These are phyloP conservation scores for Boletus vermiculosoides DNA, from an alignment of 768 basidiomycete species.

Conservation along the genomic window DNA sequence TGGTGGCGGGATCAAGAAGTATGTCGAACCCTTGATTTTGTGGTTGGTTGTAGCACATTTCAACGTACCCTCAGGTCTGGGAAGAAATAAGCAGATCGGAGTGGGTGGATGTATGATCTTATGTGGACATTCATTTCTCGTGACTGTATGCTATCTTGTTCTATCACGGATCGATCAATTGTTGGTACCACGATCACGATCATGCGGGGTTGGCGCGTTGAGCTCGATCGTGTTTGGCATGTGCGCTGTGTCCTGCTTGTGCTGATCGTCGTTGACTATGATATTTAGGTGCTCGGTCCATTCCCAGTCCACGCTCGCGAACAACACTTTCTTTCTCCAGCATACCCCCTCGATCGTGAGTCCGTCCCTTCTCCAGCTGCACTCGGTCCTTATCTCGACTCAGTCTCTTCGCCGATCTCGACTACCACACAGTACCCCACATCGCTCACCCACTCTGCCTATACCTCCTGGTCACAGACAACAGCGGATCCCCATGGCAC, in stretches of 20 bases:
- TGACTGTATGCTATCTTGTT: constrained; percentile 4
- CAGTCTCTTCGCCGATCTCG: constrained; percentile 12
- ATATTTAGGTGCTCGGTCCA: constrained; percentile 71
- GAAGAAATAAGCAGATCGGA: constrained; percentile 52
- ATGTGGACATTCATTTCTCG: not conserved
- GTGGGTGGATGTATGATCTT: not conserved
- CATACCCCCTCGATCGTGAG: constrained; percentile 68
- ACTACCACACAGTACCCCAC: constrained; percentile 50
- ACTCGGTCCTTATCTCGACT: constrained; percentile 1
- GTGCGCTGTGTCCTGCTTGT: constrained; percentile 15
- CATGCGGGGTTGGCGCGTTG: constrained; percentile 20
- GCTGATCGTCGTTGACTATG: not conserved
- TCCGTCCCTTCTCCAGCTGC: constrained; percentile 1
- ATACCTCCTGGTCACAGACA: constrained; percentile 58
- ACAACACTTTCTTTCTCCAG: constrained; percentile 77
- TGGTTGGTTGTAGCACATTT: constrained; percentile 3
- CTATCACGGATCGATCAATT: not conserved
- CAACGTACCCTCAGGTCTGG: constrained; percentile 49
- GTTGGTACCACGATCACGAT: constrained; percentile 10
- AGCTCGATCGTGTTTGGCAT: constrained; percentile 30
- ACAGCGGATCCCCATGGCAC: constrained; percentile 42
- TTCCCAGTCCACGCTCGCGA: constrained; percentile 84
- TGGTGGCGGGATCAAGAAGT: constrained; percentile 86
- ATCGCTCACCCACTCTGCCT: constrained; percentile 38
- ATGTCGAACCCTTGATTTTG: constrained; percentile 30